These are phyloP conservation scores for Hyaloscypha bicolor DNA, from an alignment of 495 filamentous ascomycete genomes.

Conservation along the genomic window DNA sequence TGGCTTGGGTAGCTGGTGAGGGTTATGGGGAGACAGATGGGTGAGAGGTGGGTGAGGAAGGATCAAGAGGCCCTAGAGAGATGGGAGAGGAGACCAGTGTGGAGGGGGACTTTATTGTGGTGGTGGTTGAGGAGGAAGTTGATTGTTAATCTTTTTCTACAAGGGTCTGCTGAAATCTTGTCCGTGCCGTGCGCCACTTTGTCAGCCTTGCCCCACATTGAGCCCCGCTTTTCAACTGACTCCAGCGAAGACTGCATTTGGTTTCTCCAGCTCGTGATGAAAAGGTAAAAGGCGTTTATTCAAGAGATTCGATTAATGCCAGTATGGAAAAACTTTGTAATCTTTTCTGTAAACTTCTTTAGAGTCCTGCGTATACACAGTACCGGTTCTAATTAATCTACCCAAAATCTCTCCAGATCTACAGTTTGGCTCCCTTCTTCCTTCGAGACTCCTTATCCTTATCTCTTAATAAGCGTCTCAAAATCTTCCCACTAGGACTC, in stretches of 20 bases:
- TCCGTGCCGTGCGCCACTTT: too few relatives aligned
- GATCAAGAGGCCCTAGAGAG: not conserved
- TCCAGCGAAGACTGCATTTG: too few relatives aligned
- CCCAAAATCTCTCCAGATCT: not conserved
- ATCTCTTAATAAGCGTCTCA: slow-evolving; percentile 79
- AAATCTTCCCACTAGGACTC: slow-evolving; percentile 91
- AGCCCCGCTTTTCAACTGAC: too few relatives aligned
- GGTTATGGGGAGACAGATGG: not conserved
- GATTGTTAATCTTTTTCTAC: too few relatives aligned
- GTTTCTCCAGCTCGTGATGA: too few relatives aligned
- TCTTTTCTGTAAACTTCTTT: not conserved
- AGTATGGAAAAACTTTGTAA: not conserved
- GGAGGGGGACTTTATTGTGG: too few relatives aligned
- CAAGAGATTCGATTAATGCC: too few relatives aligned
- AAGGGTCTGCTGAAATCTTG: too few relatives aligned
- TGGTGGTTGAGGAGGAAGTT: too few relatives aligned
- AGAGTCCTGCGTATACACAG: not conserved
- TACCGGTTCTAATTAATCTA: slow-evolving; percentile 7
- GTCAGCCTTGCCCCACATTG: too few relatives aligned
- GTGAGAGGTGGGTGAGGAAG: not conserved
- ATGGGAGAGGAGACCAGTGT: not conserved
- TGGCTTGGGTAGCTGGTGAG: slow-evolving; percentile 13
- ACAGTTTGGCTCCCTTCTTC: slow-evolving; percentile 28
- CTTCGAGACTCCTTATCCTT: slow-evolving; percentile 60
- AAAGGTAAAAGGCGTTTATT: too few relatives aligned